Percentiles rank a stretch among this genome's conserved stretches.
These are phyloP conservation scores for Fusarium chuoi DNA, from an alignment of 2,329 filamentous ascomycete genomes.

Conservation along the genomic window DNA sequence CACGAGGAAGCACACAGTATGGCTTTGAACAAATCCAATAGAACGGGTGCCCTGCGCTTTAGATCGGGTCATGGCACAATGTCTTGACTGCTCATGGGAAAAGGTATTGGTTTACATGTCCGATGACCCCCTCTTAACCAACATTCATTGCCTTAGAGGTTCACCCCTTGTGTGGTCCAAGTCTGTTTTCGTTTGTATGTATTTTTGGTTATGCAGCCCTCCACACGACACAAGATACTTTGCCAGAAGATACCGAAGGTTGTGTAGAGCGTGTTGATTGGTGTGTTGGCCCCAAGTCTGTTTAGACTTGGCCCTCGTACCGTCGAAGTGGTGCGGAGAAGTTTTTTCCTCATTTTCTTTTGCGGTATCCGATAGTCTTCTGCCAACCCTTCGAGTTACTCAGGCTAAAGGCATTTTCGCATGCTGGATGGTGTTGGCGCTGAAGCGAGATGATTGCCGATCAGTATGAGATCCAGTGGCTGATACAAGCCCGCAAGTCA, in stretches of 20 bases:
- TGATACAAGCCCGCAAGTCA: constrained; percentile 2
- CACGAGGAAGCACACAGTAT: constrained; percentile 32
- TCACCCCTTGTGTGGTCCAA: constrained; percentile 21
- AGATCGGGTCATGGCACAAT: constrained; percentile 39
- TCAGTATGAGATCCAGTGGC: constrained; percentile 8
- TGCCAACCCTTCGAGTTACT: constrained; percentile 3
- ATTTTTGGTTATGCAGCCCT: constrained; percentile 30
- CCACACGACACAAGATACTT: constrained; percentile 28
- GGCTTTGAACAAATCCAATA: constrained; percentile 33
- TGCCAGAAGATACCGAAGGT: constrained; percentile 17
- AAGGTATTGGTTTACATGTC: constrained; percentile 19
- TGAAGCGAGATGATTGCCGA: constrained; percentile 13
- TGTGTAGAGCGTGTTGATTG: constrained; percentile 21
- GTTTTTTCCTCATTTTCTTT: not conserved
- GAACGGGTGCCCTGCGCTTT: constrained; percentile 41
- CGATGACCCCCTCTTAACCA: constrained; percentile 32
- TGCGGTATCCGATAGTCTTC: constrained; percentile 16
- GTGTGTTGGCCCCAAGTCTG: constrained; percentile 7
- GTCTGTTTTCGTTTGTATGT: constrained; percentile 17
- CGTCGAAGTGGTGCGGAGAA: constrained; percentile 15
- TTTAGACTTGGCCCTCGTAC: constrained; percentile 7
- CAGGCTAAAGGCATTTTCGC: not conserved
- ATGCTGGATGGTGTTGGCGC: constrained; percentile 7
- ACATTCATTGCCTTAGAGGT: constrained; percentile 10
- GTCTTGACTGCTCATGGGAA: constrained; percentile 10